Conservation (phyloP, 176 grass and related monocot genomes). For the Dactylis glomerata region DNA sequence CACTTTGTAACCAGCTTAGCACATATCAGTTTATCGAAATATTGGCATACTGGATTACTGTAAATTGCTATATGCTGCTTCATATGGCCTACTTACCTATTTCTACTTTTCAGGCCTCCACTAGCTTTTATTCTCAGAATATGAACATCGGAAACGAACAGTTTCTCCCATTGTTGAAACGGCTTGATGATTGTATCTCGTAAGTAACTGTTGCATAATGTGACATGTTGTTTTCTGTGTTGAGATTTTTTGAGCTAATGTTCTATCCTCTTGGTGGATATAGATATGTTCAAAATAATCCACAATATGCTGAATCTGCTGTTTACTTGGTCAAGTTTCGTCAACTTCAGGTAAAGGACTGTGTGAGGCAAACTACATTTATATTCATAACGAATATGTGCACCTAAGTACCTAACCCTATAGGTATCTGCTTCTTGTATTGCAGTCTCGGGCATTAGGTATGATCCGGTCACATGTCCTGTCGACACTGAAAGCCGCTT, state of each 20-base stretch:
- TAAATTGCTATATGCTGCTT: constrained; percentile 5
- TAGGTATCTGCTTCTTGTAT: constrained; percentile 33
- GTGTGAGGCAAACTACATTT: constrained; percentile 14
- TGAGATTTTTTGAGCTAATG: constrained; percentile 13
- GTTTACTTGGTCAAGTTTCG: constrained; percentile 98
- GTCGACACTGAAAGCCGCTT: constrained; percentile 92
- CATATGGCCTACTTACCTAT: constrained; percentile 5
- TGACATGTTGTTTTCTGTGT: constrained; percentile 3
- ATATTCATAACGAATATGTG: not conserved
- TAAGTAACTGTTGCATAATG: constrained; percentile 42
- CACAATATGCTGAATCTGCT: constrained; percentile 95
- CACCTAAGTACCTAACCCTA: constrained; percentile 1
- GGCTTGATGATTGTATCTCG: constrained; percentile 97
- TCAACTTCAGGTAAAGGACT: constrained; percentile 75
- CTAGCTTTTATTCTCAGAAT: constrained; percentile 85
- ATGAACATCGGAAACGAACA: constrained; percentile 82
- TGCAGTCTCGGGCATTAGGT: constrained; percentile 86
- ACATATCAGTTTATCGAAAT: constrained; percentile 11
- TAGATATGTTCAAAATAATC: constrained; percentile 95
- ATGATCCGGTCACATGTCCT: constrained; percentile 93
- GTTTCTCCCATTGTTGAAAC: constrained; percentile 91
- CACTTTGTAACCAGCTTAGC: not conserved
- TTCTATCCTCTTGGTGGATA: constrained; percentile 27
- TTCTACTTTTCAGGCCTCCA: constrained; percentile 63
- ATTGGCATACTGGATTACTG: not conserved